Evolutionary conservation across 805 yeast species (phyloP).

Genomic region (Komagataella kurtzmanii): DNA sequence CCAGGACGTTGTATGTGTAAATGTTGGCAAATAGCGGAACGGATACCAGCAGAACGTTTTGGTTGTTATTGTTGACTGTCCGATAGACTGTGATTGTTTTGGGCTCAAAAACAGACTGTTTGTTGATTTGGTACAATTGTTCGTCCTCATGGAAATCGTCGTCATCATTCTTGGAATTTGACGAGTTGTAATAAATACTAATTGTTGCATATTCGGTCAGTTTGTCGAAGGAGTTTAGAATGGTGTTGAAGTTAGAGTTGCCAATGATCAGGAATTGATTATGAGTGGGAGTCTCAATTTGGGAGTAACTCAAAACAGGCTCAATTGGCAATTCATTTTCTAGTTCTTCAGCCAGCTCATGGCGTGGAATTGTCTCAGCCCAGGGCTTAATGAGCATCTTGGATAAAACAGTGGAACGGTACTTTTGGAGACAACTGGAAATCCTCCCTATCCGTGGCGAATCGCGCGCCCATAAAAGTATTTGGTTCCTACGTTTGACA

Average conservation of each 20-base stretch:
- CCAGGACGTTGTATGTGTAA: conserved; percentile 11
- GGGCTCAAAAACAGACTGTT: conserved; percentile 13
- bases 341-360: background rate
- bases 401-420: background rate
- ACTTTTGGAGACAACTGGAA: background rate
- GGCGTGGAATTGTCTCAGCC: background rate
- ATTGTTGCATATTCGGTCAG: conserved; percentile 1
- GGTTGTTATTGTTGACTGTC: background rate
- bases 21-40: conserved; percentile 12
- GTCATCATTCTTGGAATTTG: conserved; percentile 7
- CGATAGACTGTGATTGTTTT: conserved; percentile 5
- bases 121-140: conserved; percentile 24
- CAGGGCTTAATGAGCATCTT: background rate
- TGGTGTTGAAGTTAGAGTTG: background rate
- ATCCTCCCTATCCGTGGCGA: background rate
- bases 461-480: background rate
- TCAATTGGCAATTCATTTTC: background rate
- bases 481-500: background rate
- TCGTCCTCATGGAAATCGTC: conserved; percentile 30
- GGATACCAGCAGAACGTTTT: background rate
- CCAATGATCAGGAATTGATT: background rate
- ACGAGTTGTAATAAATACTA: conserved; percentile 2
- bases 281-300: background rate
- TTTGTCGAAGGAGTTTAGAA: background rate
- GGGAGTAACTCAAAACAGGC: background rate